phyloP scores from a whole-genome alignment of 176 grass and related monocot genomes.

The Raddia guianensis region DNA sequence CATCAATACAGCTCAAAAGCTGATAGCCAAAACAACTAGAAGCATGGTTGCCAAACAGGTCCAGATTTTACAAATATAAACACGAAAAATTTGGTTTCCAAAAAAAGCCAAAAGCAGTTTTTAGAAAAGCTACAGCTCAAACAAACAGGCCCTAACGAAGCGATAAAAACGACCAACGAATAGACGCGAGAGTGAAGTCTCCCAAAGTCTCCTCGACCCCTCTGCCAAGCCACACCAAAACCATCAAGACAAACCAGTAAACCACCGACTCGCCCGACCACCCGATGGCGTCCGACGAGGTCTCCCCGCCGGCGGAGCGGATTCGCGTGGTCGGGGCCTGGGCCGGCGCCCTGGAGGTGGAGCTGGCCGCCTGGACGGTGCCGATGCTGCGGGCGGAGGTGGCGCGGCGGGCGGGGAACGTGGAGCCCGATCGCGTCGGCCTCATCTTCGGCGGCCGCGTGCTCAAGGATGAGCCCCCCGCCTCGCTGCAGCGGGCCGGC shows the following conservation, averaged over 20 bases:
- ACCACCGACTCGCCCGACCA: conserved; percentile 28
- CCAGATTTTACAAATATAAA: no score
- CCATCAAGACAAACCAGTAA: not conserved
- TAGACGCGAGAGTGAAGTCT: no score
- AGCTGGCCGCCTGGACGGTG: conserved; percentile 68
- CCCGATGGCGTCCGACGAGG: conserved; percentile 40
- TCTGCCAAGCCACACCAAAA: conserved; percentile 30
- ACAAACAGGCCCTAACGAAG: no score
- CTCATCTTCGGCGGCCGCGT: conserved; percentile 92
- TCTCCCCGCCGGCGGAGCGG: conserved; percentile 33
- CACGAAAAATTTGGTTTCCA: no score
- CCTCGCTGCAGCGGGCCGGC: conserved; percentile 55
- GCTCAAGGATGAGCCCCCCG: conserved; percentile 55
- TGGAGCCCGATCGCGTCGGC: conserved; percentile 61
- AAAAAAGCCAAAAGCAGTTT: no score
- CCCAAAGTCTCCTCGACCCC: no score
- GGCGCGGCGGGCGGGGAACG: conserved; percentile 58
- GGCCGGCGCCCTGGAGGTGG: conserved; percentile 69
- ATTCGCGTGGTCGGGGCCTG: conserved; percentile 76
- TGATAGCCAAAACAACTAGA: no score
- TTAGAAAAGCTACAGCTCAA: no score
- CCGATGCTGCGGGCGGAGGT: conserved; percentile 91
- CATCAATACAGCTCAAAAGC: no score
- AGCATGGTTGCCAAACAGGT: no score
- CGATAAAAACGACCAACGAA: no score